Evolutionary conservation across 106 monocot genomes (phyloP).

Genomic region (Dactylorhiza incarnata): DNA sequence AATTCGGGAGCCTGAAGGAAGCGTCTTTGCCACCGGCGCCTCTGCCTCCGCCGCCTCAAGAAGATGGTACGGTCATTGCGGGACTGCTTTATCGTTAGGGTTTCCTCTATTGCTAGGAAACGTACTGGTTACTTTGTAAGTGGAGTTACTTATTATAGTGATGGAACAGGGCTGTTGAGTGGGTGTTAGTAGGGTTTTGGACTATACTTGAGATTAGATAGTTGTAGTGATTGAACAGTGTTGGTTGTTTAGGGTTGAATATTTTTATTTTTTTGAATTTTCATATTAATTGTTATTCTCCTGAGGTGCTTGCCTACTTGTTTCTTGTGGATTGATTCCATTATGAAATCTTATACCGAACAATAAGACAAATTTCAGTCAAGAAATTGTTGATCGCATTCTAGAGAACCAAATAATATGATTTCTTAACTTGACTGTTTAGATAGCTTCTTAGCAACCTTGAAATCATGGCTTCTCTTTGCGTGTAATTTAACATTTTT

Average conservation of each 20-base stretch:
- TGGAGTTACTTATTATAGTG: neutral
- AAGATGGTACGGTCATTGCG: conserved; percentile 19
- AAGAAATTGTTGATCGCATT: neutral
- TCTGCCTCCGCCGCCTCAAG: conserved; percentile 3
- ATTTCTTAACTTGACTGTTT: neutral
- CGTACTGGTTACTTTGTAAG: neutral
- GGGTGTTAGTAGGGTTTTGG: neutral
- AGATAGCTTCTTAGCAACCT: neutral
- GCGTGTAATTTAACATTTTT: neutral
- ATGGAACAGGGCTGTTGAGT: neutral
- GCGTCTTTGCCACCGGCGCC: neutral
- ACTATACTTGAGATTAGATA: neutral
- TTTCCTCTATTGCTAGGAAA: neutral
- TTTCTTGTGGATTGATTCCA: neutral
- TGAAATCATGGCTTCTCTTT: neutral
- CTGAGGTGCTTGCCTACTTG: neutral
- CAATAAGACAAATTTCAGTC: neutral
- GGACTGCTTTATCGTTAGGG: conserved; percentile 3
- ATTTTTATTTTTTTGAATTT: neutral
- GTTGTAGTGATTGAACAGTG: neutral
- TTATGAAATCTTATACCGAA: neutral
- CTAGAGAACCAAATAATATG: neutral
- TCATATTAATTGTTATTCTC: neutral
- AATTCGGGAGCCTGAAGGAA: conserved; percentile 7
- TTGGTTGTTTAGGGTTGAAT: no score